Conservation (phyloP, 2,329 filamentous ascomycete genomes). For the Chaetothyriales sp. region DNA sequence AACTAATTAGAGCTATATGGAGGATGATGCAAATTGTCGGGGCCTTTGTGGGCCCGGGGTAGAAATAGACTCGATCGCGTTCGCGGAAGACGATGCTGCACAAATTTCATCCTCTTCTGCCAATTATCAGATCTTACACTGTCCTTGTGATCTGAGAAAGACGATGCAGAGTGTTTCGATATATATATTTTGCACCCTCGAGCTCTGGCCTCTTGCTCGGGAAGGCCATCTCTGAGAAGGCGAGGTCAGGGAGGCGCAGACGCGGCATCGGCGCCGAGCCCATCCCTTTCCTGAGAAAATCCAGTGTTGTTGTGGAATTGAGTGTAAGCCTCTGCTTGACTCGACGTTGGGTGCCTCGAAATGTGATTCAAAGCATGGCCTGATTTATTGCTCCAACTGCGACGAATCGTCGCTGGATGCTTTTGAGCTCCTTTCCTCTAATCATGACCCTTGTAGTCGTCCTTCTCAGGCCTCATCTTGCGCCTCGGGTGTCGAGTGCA, state of each 20-base stretch:
- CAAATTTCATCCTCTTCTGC: too few relatives aligned
- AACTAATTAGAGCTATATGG: neutral
- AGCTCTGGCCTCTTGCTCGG: constrained; percentile 8
- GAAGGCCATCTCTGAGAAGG: constrained; percentile 17
- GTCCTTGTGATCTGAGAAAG: neutral
- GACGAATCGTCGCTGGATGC: neutral
- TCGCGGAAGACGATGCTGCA: neutral
- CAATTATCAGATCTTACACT: neutral
- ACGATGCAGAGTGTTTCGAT: neutral
- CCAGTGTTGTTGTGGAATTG: constrained; percentile 7
- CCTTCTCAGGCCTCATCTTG: constrained; percentile 15
- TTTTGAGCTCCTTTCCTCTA: neutral
- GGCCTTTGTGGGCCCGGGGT: neutral
- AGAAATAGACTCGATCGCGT: neutral
- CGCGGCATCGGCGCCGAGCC: constrained; percentile 5
- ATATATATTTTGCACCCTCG: neutral
- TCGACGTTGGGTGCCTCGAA: constrained; percentile 17
- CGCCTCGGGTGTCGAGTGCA: constrained; percentile 14
- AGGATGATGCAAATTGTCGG: neutral
- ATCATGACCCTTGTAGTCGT: constrained; percentile 9
- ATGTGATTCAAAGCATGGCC: constrained; percentile 6
- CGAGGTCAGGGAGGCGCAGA: constrained; percentile 15
- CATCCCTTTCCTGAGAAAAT: constrained; percentile 13
- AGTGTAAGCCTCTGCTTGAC: constrained; percentile 13
- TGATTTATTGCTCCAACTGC: constrained; percentile 3